Percentiles rank a stretch among this genome's conserved stretches.
Conservation (phyloP, 164 flowering plant genomes). For the Tetrastigma voinierianum region DNA sequence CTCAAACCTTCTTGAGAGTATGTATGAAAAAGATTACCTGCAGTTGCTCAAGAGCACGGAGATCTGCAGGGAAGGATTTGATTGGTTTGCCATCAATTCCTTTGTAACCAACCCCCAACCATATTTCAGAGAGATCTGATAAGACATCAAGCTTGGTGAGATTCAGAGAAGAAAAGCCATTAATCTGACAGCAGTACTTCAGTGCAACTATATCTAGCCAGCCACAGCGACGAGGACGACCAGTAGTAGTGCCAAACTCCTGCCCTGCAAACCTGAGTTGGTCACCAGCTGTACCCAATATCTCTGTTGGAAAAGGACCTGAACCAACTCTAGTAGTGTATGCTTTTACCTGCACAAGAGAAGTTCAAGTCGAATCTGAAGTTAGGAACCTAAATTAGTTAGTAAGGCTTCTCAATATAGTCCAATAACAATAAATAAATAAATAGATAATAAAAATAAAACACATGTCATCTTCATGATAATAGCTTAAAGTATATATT, state of each 20-base stretch:
- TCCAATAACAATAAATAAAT: too few species aligned
- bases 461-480: too few species aligned
- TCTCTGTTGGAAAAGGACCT: slow-evolving; percentile 96
- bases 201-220: slow-evolving; percentile 94
- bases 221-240: slow-evolving; percentile 98
- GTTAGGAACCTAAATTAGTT: slow-evolving; percentile 1
- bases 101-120: slow-evolving; percentile 75
- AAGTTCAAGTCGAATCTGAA: not conserved
- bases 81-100: slow-evolving; percentile 57
- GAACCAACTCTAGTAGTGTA: slow-evolving; percentile 96
- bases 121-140: slow-evolving; percentile 75
- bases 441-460: too few species aligned
- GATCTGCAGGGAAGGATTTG: slow-evolving; percentile 81
- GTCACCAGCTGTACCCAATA: slow-evolving; percentile 76
- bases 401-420: too few species aligned
- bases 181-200: slow-evolving; percentile 74
- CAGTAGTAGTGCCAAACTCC: slow-evolving; percentile 97
- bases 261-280: slow-evolving; percentile 81
- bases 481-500: too few species aligned
- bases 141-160: slow-evolving; percentile 94
- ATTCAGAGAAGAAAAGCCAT: slow-evolving; percentile 91
- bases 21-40: slow-evolving; percentile 35
- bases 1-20: not conserved
- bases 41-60: slow-evolving; percentile 63
- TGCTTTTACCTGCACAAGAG: slow-evolving; percentile 80